Evolutionary conservation across 306 rosid species (phyloP), one percentile per base, ranked within the genome.

Genomic region (Luffa aegyptiaca): DNA sequence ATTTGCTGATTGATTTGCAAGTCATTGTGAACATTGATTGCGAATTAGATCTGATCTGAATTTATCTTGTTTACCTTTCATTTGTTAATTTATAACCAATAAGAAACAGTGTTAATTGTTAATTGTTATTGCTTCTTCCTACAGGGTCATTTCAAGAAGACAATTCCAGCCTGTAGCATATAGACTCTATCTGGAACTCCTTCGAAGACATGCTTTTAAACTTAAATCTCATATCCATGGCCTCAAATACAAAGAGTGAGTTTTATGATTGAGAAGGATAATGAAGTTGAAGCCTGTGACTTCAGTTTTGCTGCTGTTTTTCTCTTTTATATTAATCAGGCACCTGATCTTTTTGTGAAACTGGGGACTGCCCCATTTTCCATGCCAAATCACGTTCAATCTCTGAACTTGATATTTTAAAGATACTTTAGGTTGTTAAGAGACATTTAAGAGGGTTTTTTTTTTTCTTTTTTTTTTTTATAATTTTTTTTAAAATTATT

Each of bases 141-240:
- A 52, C 92, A 95, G 99, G 90, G 98, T 95, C 77, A 84, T 91
- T 87, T 97, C 99, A 59, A 84, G 88, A 75, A 84, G 99, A 81
- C 85, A 81, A 78, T 85, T 82, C 76, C 96, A 89, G 82, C 97
- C 97, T 36, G 94, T 82, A 17, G 97, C 97, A 3, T 93, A 91
- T 81, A 88, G 99, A 81, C 89, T 93, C 62, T 95, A 93, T 69
- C 79, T 95, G 87, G 99, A 95, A 80, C 93, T 95, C 33, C 85
- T 93, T 78, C 90, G 84, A 82, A 90, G 90, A 76, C 93, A 93
- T 82, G 89, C 88, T 63, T 95, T 91, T 82, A 75, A 85, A n/a
- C 90, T 95, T 68, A 90, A 92, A 81, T 85, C 88, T 83, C 94
- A 86, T 89, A 89, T 89, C 39, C 86, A 82, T 20, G 89, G 88